Base-by-base conservation (phyloP, 441 rosid genomes). In the Erodium texanum region DNA sequence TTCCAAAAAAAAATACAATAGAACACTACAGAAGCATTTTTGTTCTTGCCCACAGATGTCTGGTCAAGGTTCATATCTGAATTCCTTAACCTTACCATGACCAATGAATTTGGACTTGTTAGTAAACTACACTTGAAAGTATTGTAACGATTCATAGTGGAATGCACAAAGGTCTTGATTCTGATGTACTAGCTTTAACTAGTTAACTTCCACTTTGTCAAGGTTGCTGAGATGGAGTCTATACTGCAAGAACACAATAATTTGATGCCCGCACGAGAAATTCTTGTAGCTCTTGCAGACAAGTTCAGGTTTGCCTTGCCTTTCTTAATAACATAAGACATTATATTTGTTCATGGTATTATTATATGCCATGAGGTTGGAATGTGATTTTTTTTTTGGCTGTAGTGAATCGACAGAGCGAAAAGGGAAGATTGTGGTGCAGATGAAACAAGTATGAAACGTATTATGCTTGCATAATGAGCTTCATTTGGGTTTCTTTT, bases 181-280 rank as follows among this genome's bases (percentile, higher is more conserved):
- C 62, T 9, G 15, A 22, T 20, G 62, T 10, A 58, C 20, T 20
- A 56, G 24, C 62, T 56, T 3, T 56, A 20, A 19, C 45, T 14
- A 8, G 18, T 56, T 19, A 19, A 32, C 63, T 36, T 27, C 45
- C 38, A 56, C 62, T 70, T 56, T 65, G 14, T 74, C 29, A 56
- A 94, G 99, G 99, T 92, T 36, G 71, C 74, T 24, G 98, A 92
- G 88, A 92, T 94, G 99, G 99, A 94, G 73, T 77, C 82, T 70
- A 82, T 94, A 75, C 74, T 94, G 85, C 89, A 80, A 81, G 91
- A 87, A 68, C 90, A 94, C 80, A 72, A 87, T 50, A 84, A 85
- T 78, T 66, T 79, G 61, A 88, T 94, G 96, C 98, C 97, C 24
- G 72, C 81, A 65, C 85, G 87, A 68, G 87, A 92, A 52, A 72